These are phyloP conservation scores for Rhodotorula babjevae DNA, from an alignment of 768 basidiomycete genomes.

Conservation along the genomic window DNA sequence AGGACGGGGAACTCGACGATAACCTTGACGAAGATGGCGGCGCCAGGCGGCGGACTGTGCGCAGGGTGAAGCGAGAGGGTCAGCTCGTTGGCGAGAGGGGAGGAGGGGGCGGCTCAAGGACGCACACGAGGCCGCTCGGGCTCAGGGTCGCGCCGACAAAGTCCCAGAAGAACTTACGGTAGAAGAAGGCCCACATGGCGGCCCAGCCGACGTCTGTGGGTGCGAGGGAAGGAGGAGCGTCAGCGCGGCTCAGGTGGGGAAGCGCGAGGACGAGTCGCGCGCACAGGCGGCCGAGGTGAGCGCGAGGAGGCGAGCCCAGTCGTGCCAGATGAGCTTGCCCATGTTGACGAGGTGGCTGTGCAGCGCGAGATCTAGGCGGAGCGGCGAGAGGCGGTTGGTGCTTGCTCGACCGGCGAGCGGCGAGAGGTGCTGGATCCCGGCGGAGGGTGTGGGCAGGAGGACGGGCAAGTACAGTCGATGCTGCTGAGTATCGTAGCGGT, in stretches of 20 bases:
- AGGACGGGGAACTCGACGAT: constrained; percentile 75
- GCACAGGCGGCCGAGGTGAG: constrained; percentile 43
- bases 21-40: constrained; percentile 62
- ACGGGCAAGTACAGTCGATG: no score
- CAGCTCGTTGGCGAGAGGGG: not conserved
- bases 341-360: constrained; percentile 48
- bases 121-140: constrained; percentile 43
- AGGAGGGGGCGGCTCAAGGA: not conserved
- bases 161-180: constrained; percentile 96
- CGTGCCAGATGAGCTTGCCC: constrained; percentile 79
- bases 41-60: constrained; percentile 58
- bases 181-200: constrained; percentile 70
- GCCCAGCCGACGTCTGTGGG: constrained; percentile 71
- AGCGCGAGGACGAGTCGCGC: not conserved
- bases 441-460: no score
- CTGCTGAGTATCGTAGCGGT: no score
- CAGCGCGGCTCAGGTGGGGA: not conserved
- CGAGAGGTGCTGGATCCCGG: no score
- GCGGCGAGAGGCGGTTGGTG: no score
- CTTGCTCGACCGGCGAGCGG: no score
- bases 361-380: no score
- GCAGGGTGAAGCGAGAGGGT: not conserved
- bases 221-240: constrained; percentile 9
- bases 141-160: constrained; percentile 71
- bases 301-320: constrained; percentile 58